Percentiles rank a stretch among this genome's conserved stretches.
Evolutionary conservation across 2,329 filamentous ascomycete genomes (phyloP).

Genomic region (Pseudopithomyces maydicus): DNA sequence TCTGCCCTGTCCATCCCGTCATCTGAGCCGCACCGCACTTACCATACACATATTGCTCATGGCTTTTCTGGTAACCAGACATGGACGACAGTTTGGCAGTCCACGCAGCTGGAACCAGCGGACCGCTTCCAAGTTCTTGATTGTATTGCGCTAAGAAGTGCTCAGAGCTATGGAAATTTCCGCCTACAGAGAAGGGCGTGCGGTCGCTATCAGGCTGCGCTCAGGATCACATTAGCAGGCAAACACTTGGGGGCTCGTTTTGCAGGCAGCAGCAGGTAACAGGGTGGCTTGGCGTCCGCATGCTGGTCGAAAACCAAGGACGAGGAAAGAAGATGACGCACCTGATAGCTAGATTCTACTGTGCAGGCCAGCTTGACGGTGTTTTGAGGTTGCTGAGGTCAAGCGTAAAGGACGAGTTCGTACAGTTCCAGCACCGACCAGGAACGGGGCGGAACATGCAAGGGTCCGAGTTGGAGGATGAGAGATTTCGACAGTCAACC

Average conservation of each 20-base stretch:
- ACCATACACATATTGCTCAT: conserved; percentile 81
- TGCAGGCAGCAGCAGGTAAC: conserved; percentile 35
- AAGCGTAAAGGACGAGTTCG: conserved; percentile 16
- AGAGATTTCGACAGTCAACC: conserved; percentile 19
- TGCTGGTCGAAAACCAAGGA: conserved; percentile 13
- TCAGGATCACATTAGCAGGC: conserved; percentile 31
- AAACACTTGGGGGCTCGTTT: conserved; percentile 28
- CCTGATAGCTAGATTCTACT: conserved; percentile 42
- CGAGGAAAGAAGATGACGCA: conserved; percentile 28
- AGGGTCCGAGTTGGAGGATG: conserved; percentile 18
- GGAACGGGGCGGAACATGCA: conserved; percentile 22
- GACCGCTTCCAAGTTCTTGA: conserved; percentile 50
- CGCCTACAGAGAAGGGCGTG: conserved; percentile 34
- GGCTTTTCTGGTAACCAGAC: conserved; percentile 80
- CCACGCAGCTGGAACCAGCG: conserved; percentile 51
- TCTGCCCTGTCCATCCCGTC: conserved; percentile 40
- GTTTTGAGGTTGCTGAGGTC: conserved; percentile 22
- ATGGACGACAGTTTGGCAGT: conserved; percentile 67
- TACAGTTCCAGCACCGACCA: conserved; percentile 17
- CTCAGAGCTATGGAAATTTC: conserved; percentile 25
- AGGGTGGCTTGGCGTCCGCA: conserved; percentile 20
- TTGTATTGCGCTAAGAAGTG: conserved; percentile 35
- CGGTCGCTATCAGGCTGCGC: conserved; percentile 39
- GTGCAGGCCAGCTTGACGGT: conserved; percentile 45
- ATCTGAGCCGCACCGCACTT: conserved; percentile 57